These are phyloP conservation scores for Paramyrothecium sp. DNA, from an alignment of 2,329 filamentous ascomycete genomes.

Conservation along the genomic window DNA sequence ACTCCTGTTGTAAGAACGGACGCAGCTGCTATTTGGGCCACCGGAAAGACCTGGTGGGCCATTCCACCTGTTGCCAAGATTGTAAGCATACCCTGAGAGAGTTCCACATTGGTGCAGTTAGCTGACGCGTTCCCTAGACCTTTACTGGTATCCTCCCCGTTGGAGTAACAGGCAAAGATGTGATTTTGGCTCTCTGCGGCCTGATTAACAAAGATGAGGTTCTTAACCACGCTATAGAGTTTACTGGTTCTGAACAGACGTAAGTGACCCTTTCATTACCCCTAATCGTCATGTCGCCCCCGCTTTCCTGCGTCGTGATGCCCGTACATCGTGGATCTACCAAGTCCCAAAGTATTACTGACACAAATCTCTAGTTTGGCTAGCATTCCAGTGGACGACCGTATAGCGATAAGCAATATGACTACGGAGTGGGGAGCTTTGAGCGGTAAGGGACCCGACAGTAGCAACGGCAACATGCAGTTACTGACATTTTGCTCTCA, in stretches of 20 bases:
- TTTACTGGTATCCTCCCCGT: conserved; percentile 69
- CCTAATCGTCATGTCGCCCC: too few species aligned
- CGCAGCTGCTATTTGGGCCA: conserved; percentile 83
- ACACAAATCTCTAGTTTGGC: not conserved
- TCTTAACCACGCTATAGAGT: conserved; percentile 88
- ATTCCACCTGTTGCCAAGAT: conserved; percentile 81
- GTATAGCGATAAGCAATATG: conserved; percentile 68
- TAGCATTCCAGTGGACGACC: not conserved
- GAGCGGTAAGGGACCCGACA: conserved; percentile 17
- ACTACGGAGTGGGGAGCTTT: conserved; percentile 79
- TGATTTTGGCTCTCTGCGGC: conserved; percentile 85
- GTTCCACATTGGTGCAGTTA: conserved; percentile 80
- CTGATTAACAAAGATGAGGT: conserved; percentile 87
- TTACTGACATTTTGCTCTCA: conserved; percentile 1
- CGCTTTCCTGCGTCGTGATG: not conserved
- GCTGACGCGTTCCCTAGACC: not conserved
- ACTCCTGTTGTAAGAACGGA: conserved; percentile 86
- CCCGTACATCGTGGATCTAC: not conserved
- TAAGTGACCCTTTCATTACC: too few species aligned
- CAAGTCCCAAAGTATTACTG: not conserved
- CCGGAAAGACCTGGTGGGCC: conserved; percentile 83
- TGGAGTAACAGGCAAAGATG: conserved; percentile 89
- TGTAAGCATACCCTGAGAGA: conserved; percentile 64
- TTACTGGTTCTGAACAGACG: conserved; percentile 77
- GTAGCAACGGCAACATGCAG: not conserved